phyloP scores from a whole-genome alignment of 306 rosid genomes.

The Cyamopsis tetragonoloba region DNA sequence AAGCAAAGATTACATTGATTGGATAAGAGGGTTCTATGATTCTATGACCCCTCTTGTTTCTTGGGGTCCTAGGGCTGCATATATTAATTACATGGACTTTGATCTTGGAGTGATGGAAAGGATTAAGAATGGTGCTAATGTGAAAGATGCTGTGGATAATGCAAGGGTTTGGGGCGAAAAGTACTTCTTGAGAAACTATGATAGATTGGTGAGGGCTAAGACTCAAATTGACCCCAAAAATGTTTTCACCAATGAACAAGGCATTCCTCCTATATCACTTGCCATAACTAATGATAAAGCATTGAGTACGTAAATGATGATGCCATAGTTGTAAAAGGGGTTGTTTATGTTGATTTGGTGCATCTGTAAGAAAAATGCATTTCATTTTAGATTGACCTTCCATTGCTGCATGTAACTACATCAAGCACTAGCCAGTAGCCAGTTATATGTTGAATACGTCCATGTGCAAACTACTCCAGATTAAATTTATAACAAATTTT shows the following conservation, averaged over 20 bases:
- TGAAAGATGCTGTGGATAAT: conserved; percentile 29
- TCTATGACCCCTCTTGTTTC: conserved; percentile 66
- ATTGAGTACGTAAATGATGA: not conserved
- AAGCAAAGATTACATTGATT: conserved; percentile 46
- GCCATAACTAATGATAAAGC: conserved; percentile 5
- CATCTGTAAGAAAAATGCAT: not conserved
- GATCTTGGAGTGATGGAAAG: conserved; percentile 54
- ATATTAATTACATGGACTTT: conserved; percentile 65
- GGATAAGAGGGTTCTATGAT: conserved; percentile 57
- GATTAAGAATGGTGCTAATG: conserved; percentile 3
- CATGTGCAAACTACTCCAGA: not conserved
- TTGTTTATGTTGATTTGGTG: conserved; percentile 12
- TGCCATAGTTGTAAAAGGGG: not conserved
- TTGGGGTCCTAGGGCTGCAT: conserved; percentile 75
- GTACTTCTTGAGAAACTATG: conserved; percentile 68
- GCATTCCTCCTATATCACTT: conserved; percentile 54
- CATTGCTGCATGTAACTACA: not conserved
- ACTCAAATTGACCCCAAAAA: conserved; percentile 59
- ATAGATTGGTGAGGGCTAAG: conserved; percentile 69
- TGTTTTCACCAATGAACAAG: conserved; percentile 61
- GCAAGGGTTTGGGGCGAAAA: conserved; percentile 75
- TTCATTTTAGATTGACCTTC: conserved; percentile 7
- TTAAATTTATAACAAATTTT: not conserved
- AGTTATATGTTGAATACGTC: not conserved
- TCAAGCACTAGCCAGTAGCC: not conserved